phyloP scores from a whole-genome alignment of 192 early-diverging fungal species.

The Irineochytrium annulatum region DNA sequence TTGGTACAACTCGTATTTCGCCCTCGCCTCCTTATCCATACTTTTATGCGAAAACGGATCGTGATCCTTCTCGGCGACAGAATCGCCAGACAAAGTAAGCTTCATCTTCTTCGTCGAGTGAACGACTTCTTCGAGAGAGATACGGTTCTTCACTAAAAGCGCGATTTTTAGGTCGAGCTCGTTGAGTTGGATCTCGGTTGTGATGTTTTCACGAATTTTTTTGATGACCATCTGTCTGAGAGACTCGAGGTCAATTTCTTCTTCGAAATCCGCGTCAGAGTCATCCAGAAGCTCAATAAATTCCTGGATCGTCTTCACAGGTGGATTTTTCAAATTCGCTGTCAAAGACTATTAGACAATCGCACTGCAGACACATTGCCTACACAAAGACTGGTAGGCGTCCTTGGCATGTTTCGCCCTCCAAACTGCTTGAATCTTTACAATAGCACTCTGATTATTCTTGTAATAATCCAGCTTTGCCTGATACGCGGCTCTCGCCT shows the following conservation, averaged over 20 bases:
- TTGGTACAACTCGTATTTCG: constrained; percentile 78
- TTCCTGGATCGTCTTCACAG: constrained; percentile 74
- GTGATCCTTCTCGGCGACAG: constrained; percentile 22
- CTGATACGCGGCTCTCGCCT: constrained; percentile 58
- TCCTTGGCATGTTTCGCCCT: constrained; percentile 39
- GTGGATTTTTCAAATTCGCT: constrained; percentile 59
- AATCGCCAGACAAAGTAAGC: constrained; percentile 1
- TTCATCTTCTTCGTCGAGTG: constrained; percentile 51
- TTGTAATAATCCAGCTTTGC: constrained; percentile 54
- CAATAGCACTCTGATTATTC: constrained; percentile 66
- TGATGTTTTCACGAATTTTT: constrained; percentile 84
- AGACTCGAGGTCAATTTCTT: constrained; percentile 82
- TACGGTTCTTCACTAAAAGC: constrained; percentile 90
- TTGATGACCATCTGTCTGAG: constrained; percentile 82
- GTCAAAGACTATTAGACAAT: constrained; percentile 10
- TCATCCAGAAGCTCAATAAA: constrained; percentile 89
- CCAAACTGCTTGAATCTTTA: constrained; percentile 71
- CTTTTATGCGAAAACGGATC: constrained; percentile 68
- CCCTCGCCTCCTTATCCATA: constrained; percentile 82
- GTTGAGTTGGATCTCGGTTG: constrained; percentile 70
- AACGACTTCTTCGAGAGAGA: constrained; percentile 92
- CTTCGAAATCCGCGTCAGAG: constrained; percentile 87
- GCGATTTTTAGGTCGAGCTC: constrained; percentile 96
- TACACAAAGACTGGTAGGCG: constrained; percentile 43
- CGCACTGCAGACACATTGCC: constrained; percentile 5